Conservation (phyloP, 1,284 basidiomycete species). For the Pterulicium gracile region DNA sequence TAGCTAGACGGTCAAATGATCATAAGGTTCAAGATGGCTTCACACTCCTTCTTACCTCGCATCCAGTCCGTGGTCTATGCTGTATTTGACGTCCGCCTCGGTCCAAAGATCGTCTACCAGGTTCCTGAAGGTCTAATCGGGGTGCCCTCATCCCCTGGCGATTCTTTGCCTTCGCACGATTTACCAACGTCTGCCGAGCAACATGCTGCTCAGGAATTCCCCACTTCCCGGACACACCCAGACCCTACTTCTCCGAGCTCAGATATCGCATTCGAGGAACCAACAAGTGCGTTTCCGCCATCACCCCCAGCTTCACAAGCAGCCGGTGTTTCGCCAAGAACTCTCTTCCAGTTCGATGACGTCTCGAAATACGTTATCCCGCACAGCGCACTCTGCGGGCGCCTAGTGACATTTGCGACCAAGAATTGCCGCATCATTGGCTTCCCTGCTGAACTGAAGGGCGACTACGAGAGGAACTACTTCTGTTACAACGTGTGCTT, state of each 20-base stretch:
- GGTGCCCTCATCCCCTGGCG: conserved; percentile 21
- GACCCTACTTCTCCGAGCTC: conserved; percentile 35
- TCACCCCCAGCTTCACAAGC: conserved; percentile 31
- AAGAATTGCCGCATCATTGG: conserved; percentile 76
- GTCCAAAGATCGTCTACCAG: conserved; percentile 81
- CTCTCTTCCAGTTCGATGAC: conserved; percentile 84
- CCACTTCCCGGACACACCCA: conserved; percentile 8
- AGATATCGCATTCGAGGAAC: conserved; percentile 30
- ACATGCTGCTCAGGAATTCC: conserved; percentile 22
- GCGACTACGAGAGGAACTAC: conserved; percentile 73
- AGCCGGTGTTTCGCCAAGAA: conserved; percentile 38
- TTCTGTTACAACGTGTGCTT: conserved; percentile 96
- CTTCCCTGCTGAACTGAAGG: conserved; percentile 71
- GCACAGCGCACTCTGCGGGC: conserved; percentile 75
- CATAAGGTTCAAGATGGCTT: no score
- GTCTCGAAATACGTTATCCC: conserved; percentile 95
- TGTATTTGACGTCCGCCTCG: conserved; percentile 73
- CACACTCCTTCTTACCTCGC: conserved; percentile 64
- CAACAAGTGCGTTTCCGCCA: conserved; percentile 17
- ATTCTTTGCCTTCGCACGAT: no score
- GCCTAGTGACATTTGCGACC: conserved; percentile 75
- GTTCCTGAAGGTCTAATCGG: conserved; percentile 82
- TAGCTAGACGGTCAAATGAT: no score
- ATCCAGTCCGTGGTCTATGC: conserved; percentile 85
- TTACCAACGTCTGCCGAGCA: conserved; percentile 5